Base-by-base conservation (phyloP, 306 rosid genomes). In the Arachis stenosperma region DNA sequence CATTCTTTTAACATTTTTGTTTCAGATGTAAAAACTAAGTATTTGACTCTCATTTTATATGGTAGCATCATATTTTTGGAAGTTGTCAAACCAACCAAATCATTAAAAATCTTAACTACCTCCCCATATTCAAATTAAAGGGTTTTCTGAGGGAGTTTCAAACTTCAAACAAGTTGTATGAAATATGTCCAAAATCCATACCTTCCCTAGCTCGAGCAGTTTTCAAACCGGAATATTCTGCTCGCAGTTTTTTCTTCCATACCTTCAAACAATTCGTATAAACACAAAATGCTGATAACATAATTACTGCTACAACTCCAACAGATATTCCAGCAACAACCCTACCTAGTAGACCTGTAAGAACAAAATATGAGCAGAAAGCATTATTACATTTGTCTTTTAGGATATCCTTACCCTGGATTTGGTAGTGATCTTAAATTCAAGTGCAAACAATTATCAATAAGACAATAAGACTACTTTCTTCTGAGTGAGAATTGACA, bases 281-380 rank as follows among this genome's bases (percentile, higher is more conserved):
- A 15, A 83, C 41, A 64, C 67, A 71, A 41, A 74, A 75, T 14
- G 80, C 86, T 55, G 85, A 58, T 14, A 85, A 30, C 68, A 90
- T 75, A 72, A 87, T 53, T 58, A 61, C 90, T 62, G 72, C 88
- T 74, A 85, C 74, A 56, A 54, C 92, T 81, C 86, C 96, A 39
- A 81, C 69, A 50, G 67, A 37, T 88, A 87, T 76, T 73, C 89
- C 95, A 79, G 84, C 86, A 33, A 87, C 83, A 73, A 73, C 61
- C 71, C 83, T 86, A 65, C 67, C 82, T 12, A 69, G 41, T 55
- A 82, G 67, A 75, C 90, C 96, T 88, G 93, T 77, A 75, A 52
- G 82, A 61, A 61, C 65, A 81, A 63, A 55, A 58, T 8, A 64
- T 70, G 72, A 62, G 70, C 71, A 65, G 72, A 76, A 61, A 70